These are phyloP conservation scores for Lactarius deliciosus DNA, from an alignment of 768 basidiomycete species.

Conservation along the genomic window DNA sequence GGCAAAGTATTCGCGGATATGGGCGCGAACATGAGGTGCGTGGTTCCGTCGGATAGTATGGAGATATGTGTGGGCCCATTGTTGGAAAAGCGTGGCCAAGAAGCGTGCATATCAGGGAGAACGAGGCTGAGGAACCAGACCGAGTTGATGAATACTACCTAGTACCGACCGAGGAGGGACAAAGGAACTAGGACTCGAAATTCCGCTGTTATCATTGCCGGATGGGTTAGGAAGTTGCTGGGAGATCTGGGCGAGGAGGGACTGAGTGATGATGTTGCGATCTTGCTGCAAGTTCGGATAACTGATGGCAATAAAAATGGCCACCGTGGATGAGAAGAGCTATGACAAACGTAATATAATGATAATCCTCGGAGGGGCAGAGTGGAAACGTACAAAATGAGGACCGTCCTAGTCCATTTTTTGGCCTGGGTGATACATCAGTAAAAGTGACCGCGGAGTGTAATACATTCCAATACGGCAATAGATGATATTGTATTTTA, in stretches of 20 bases:
- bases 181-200: background rate
- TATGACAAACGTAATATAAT: background rate
- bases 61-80: conserved; percentile 18
- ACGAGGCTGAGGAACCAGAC: no score
- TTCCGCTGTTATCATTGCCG: background rate
- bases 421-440: no score
- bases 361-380: background rate
- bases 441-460: no score
- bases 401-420: no score
- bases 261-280: no score
- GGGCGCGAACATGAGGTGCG: background rate
- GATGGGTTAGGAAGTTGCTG: conserved; percentile 3
- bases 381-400: background rate
- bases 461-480: no score
- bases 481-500: no score
- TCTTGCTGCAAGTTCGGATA: no score
- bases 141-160: background rate
- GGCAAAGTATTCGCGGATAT: background rate
- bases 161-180: background rate
- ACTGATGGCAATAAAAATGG: no score
- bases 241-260: conserved; percentile 15
- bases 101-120: background rate
- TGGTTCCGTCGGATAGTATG: background rate
- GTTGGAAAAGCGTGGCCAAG: conserved; percentile 15
- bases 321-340: no score